phyloP scores from a whole-genome alignment of 2,329 filamentous ascomycete species.

The Grosmannia clavigera region DNA sequence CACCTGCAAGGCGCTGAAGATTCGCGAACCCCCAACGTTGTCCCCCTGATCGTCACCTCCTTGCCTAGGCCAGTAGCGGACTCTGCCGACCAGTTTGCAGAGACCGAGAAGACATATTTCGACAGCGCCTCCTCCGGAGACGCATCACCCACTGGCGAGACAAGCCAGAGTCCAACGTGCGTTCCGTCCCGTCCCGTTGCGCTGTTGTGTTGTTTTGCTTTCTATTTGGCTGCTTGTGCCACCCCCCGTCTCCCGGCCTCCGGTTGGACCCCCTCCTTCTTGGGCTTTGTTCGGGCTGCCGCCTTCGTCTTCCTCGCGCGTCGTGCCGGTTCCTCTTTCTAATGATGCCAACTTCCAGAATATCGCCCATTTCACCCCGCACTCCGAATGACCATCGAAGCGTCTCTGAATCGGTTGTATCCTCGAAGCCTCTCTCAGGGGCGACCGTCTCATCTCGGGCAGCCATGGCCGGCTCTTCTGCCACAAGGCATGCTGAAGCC shows the following conservation, averaged over 20 bases:
- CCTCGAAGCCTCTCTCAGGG: slow-evolving; percentile 29
- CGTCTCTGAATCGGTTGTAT: slow-evolving; percentile 29
- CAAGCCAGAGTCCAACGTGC: slow-evolving; percentile 18
- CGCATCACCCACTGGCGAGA: slow-evolving; percentile 19
- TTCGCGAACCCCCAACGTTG: slow-evolving; percentile 15
- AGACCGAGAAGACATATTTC: slow-evolving; percentile 22
- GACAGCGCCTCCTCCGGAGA: slow-evolving; percentile 24
- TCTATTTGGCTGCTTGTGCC: not conserved
- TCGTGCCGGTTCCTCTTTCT: not conserved
- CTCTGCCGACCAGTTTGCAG: slow-evolving; percentile 9
- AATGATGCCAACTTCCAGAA: slow-evolving; percentile 13
- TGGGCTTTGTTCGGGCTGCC: not conserved
- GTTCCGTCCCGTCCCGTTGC: slow-evolving; percentile 9
- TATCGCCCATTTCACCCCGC: slow-evolving; percentile 14
- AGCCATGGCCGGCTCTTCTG: slow-evolving; percentile 35
- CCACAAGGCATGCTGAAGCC: slow-evolving; percentile 26
- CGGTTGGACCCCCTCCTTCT: not conserved
- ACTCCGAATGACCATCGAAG: slow-evolving; percentile 38
- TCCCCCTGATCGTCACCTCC: slow-evolving; percentile 21
- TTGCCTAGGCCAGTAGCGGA: slow-evolving; percentile 15
- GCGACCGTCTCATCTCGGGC: slow-evolving; percentile 24
- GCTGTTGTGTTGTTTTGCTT: not conserved
- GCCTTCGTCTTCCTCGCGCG: not conserved
- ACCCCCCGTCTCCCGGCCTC: not conserved
- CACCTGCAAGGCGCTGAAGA: not conserved